These are phyloP conservation scores for Phycomyces nitens DNA, from an alignment of 192 early-diverging fungal genomes.

Conservation along the genomic window DNA sequence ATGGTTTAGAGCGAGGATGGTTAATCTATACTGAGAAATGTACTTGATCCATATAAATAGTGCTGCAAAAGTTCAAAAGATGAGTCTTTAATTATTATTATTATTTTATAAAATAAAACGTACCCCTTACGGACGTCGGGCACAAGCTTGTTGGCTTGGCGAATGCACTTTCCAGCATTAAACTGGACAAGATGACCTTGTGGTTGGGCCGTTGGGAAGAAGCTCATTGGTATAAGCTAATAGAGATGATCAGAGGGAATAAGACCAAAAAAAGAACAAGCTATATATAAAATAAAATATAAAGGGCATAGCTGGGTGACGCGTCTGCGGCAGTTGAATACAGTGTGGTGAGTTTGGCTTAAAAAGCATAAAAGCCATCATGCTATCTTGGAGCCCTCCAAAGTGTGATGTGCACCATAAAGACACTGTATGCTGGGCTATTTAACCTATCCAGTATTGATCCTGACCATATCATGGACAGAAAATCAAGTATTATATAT, in stretches of 20 bases:
- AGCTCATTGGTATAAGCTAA: background rate
- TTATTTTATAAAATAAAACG: background rate
- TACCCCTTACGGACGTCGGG: conserved; percentile 76
- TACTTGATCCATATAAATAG: conserved; percentile 62
- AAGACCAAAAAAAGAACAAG: background rate
- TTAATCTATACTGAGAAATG: background rate
- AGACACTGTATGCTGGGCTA: too few relatives aligned
- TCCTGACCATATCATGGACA: too few relatives aligned
- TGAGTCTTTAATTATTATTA: background rate
- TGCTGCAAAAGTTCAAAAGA: background rate
- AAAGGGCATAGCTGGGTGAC: too few relatives aligned
- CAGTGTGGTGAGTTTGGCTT: too few relatives aligned
- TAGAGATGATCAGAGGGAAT: background rate
- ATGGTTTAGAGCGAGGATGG: background rate
- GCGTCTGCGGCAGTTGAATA: too few relatives aligned
- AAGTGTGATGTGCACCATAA: too few relatives aligned
- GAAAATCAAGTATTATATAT: too few relatives aligned
- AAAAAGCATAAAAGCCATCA: too few relatives aligned
- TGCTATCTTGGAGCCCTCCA: too few relatives aligned
- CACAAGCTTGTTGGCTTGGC: conserved; percentile 62
- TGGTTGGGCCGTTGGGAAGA: conserved; percentile 5
- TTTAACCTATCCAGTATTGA: too few relatives aligned
- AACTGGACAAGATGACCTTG: conserved; percentile 50
- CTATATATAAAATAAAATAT: too few relatives aligned
- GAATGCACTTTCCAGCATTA: conserved; percentile 70